Conservation (phyloP, 1,284 basidiomycete species). For the Singerocomus inundabilis region DNA sequence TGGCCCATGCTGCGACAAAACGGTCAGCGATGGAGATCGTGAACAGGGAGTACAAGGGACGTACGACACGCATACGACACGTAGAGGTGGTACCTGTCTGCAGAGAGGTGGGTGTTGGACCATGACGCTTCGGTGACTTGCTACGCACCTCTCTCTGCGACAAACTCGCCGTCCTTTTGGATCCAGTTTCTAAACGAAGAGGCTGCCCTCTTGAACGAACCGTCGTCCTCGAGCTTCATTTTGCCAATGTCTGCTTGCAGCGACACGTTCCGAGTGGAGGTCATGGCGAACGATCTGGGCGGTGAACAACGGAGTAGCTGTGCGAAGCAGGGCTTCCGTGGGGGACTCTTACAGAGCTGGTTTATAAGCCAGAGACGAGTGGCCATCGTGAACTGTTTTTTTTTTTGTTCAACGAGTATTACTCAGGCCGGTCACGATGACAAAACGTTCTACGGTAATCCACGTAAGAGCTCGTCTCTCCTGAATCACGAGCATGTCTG, state of each 20-base stretch:
- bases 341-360: conserved; percentile 4
- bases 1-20: conserved; percentile 77
- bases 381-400: no score
- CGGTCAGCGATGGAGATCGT: neutral
- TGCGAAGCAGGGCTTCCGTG: neutral
- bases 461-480: neutral
- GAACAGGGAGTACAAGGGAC: conserved; percentile 29
- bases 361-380: conserved; percentile 7
- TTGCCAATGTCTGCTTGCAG: conserved; percentile 60
- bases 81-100: conserved; percentile 88
- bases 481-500: neutral
- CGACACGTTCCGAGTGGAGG: conserved; percentile 35
- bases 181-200: conserved; percentile 78
- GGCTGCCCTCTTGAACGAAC: conserved; percentile 77
- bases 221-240: conserved; percentile 66
- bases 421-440: conserved; percentile 9
- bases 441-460: conserved; percentile 16
- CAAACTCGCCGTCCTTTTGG: conserved; percentile 69
- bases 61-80: conserved; percentile 79
- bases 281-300: conserved; percentile 16
- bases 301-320: neutral
- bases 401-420: no score
- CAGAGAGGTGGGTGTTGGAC: neutral
- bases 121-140: no score
- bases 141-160: conserved; percentile 79